Conservation (phyloP, 2,329 filamentous ascomycete species). For the Trichoderma asperellum region DNA sequence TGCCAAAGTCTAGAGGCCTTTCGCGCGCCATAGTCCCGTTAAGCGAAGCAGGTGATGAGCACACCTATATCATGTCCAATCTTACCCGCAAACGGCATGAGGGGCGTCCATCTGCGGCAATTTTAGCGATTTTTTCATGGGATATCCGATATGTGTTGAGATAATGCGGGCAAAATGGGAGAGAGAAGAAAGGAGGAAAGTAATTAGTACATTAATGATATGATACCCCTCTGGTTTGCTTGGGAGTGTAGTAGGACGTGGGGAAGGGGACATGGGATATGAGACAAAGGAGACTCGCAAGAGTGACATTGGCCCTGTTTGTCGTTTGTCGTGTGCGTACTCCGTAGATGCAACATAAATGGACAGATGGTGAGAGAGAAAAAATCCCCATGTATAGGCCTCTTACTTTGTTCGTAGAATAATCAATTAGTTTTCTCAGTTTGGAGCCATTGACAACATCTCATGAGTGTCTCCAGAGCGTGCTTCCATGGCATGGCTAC, state of each 20-base stretch:
- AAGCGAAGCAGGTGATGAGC: not conserved
- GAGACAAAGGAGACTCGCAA: not conserved
- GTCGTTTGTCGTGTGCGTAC: not conserved
- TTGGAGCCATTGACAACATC: not conserved
- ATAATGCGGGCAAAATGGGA: not conserved
- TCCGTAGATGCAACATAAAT: not conserved
- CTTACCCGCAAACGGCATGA: conserved; percentile 4
- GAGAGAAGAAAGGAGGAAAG: not conserved
- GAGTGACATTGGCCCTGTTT: not conserved
- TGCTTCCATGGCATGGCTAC: not conserved
- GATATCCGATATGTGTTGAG: not conserved
- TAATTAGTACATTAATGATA: conserved; percentile 3
- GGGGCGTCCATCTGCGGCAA: conserved; percentile 8
- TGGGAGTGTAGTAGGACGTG: not conserved
- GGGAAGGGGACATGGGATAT: not conserved
- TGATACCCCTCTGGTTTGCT: conserved; percentile 27
- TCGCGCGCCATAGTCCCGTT: not conserved
- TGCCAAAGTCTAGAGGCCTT: conserved; percentile 51
- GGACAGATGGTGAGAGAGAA: not conserved
- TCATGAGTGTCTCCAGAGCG: not conserved
- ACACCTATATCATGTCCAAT: not conserved
- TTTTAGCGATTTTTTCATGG: not conserved
- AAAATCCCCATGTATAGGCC: not conserved
- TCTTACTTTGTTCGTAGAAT: not conserved
- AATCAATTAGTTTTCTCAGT: not conserved